These are phyloP conservation scores for Simmondsia chinensis DNA, from an alignment of 148 eudicot species.

Conservation along the genomic window DNA sequence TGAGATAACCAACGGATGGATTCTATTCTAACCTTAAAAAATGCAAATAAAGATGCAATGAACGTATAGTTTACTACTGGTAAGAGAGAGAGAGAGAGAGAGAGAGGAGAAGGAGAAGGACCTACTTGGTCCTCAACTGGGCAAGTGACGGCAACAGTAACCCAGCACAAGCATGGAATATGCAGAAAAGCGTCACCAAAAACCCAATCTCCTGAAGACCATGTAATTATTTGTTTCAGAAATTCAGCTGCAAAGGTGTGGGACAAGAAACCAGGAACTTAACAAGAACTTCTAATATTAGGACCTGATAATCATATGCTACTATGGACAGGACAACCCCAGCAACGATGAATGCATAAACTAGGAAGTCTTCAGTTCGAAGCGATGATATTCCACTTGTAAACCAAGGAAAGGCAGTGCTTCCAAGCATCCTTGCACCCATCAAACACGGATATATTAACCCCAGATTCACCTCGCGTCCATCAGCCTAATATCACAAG, in stretches of 20 bases:
- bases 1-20: too few species aligned
- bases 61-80: background rate
- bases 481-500: slow-evolving; percentile 67
- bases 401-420: slow-evolving; percentile 81
- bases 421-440: slow-evolving; percentile 94
- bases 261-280: background rate
- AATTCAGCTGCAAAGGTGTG: background rate
- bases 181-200: slow-evolving; percentile 59
- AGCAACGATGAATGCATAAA: slow-evolving; percentile 39
- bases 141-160: slow-evolving; percentile 82
- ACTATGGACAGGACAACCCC: slow-evolving; percentile 57
- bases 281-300: background rate
- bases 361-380: slow-evolving; percentile 70
- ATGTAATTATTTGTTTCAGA: background rate
- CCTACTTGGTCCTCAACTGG: slow-evolving; percentile 76
- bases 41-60: background rate
- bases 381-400: slow-evolving; percentile 42
- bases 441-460: slow-evolving; percentile 83
- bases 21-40: background rate
- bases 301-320: slow-evolving; percentile 93
- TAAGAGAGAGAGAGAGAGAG: background rate
- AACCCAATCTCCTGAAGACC: slow-evolving; percentile 63
- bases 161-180: slow-evolving; percentile 69
- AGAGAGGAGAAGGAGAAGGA: slow-evolving; percentile 3
- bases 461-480: slow-evolving; percentile 77